A percentile compares a stretch with the other conserved stretches of the same genome.
Evolutionary conservation across 164 flowering plant species (phyloP).

Genomic region (Taxillus chinensis): DNA sequence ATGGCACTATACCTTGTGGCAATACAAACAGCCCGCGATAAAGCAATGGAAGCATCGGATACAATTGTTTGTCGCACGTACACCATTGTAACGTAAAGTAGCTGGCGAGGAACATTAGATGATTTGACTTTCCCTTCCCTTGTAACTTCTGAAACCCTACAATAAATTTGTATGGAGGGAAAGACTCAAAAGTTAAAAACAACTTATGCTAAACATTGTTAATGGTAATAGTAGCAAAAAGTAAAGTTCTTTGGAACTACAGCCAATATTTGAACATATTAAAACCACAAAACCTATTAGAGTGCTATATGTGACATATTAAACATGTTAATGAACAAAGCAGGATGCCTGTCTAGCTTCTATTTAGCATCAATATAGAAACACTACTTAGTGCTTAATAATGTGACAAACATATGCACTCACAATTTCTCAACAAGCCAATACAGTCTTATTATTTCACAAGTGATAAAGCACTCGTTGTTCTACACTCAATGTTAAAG

Average conservation of each 20-base stretch:
- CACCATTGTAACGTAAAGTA: slow-evolving; percentile 95
- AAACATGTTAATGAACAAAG: too few species aligned
- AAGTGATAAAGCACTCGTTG: neutral
- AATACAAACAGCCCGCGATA: slow-evolving; percentile 86
- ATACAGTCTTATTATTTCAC: neutral
- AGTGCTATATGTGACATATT: too few species aligned
- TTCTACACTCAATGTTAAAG: neutral
- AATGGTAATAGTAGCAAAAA: neutral
- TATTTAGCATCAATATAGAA: too few species aligned
- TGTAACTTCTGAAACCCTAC: slow-evolving; percentile 81
- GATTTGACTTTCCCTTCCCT: slow-evolving; percentile 70
- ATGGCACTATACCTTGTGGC: slow-evolving; percentile 97
- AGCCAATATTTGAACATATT: too few species aligned
- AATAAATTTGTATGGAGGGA: slow-evolving; percentile 7
- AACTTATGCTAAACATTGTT: neutral
- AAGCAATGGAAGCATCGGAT: slow-evolving; percentile 73
- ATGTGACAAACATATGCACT: neutral
- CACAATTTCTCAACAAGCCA: neutral
- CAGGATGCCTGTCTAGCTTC: too few species aligned
- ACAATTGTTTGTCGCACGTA: slow-evolving; percentile 85
- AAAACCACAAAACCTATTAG: too few species aligned
- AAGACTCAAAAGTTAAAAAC: neutral
- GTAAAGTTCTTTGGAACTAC: too few species aligned
- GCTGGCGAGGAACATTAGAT: slow-evolving; percentile 86
- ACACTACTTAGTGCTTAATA: too few species aligned